Conservation (phyloP, 2,329 filamentous ascomycete genomes). For the Arachnomyces sp. region DNA sequence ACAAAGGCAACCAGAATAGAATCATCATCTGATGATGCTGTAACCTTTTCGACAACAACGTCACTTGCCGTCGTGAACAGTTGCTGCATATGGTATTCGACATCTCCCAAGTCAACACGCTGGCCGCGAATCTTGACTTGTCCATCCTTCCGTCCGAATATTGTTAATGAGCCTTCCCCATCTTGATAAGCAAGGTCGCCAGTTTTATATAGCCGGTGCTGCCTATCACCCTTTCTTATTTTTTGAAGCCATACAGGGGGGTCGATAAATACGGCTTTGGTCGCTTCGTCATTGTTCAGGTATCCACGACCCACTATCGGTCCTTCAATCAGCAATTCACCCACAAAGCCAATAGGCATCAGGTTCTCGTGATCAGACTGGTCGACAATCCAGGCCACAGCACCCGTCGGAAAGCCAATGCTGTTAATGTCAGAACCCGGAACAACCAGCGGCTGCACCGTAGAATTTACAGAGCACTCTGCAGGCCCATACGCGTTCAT, state of each 20-base stretch:
- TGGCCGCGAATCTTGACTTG: slow-evolving; percentile 1
- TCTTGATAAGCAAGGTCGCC: slow-evolving; percentile 9
- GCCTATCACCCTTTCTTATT: neutral
- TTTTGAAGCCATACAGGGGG: slow-evolving; percentile 6
- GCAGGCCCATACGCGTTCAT: slow-evolving; percentile 15
- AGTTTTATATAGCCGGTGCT: too few species aligned
- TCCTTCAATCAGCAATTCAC: slow-evolving; percentile 10
- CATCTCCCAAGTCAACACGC: slow-evolving; percentile 5
- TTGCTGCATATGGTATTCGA: slow-evolving; percentile 7
- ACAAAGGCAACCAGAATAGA: too few species aligned
- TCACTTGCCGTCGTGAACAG: neutral
- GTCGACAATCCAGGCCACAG: slow-evolving; percentile 19
- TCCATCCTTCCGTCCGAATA: slow-evolving; percentile 3
- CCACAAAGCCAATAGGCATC: neutral
- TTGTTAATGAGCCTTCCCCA: slow-evolving; percentile 6
- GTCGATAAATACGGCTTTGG: slow-evolving; percentile 8
- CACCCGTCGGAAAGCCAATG: slow-evolving; percentile 8
- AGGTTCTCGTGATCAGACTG: too few species aligned
- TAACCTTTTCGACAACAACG: neutral
- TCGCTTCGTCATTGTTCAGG: slow-evolving; percentile 8
- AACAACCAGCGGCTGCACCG: slow-evolving; percentile 1
- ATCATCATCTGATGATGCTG: neutral
- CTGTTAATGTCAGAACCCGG: slow-evolving; percentile 3
- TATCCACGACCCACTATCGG: slow-evolving; percentile 10
- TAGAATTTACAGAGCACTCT: slow-evolving; percentile 14